phyloP scores from a whole-genome alignment of 2,329 filamentous ascomycete species.

The Zasmidium cellare region DNA sequence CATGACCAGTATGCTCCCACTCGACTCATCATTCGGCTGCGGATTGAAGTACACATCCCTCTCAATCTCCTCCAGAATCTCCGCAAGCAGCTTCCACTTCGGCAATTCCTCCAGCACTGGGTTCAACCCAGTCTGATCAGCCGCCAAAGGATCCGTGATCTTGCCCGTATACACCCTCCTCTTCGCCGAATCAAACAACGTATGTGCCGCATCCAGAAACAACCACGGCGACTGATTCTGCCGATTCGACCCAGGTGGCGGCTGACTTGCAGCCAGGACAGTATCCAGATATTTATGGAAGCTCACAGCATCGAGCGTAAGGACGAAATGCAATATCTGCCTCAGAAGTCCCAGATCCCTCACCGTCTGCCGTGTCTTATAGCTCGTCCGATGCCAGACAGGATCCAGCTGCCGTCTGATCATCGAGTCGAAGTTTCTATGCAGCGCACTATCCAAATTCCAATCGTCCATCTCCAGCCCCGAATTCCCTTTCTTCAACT shows the following conservation, averaged over 20 bases:
- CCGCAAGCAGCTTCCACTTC: constrained; percentile 88
- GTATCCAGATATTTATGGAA: constrained; percentile 94
- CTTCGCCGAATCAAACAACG: constrained; percentile 88
- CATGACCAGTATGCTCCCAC: constrained; percentile 93
- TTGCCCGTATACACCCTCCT: constrained; percentile 80
- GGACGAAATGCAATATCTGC: constrained; percentile 74
- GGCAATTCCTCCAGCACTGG: constrained; percentile 91
- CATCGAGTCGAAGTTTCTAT: constrained; percentile 88
- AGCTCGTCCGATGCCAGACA: constrained; percentile 95
- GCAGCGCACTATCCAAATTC: constrained; percentile 89
- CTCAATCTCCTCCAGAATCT: constrained; percentile 91
- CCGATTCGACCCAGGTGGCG: constrained; percentile 80
- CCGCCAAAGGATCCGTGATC: constrained; percentile 58
- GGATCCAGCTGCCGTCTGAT: constrained; percentile 89
- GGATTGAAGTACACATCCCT: constrained; percentile 85
- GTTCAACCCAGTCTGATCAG: constrained; percentile 58
- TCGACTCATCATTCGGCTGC: constrained; percentile 74
- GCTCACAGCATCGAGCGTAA: constrained; percentile 85
- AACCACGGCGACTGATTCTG: constrained; percentile 95
- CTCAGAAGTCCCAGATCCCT: constrained; percentile 82
- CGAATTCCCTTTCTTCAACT: constrained; percentile 86
- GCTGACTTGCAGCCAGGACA: constrained; percentile 85
- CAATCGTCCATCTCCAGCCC: constrained; percentile 97
- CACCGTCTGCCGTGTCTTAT: constrained; percentile 92
- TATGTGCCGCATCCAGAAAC: constrained; percentile 91